These are phyloP conservation scores for Fusarium stilboides DNA, from an alignment of 2,329 filamentous ascomycete genomes.

Conservation along the genomic window DNA sequence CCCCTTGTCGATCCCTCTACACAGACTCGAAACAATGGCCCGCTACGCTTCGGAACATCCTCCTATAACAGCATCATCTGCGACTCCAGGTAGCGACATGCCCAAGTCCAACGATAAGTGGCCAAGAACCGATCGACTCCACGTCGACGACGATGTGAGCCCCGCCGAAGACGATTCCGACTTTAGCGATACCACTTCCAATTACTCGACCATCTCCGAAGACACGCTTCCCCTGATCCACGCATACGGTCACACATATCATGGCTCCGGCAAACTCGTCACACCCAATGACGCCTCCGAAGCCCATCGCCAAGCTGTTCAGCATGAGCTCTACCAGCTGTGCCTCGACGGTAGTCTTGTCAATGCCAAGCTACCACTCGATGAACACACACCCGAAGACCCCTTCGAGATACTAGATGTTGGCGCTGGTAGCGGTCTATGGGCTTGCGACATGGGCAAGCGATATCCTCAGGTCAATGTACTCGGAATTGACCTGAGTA, in stretches of 20 bases:
- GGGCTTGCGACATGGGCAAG: conserved; percentile 61
- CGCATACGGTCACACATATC: conserved; percentile 56
- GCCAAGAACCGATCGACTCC: conserved; percentile 21
- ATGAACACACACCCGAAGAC: conserved; percentile 37
- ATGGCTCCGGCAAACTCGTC: conserved; percentile 54
- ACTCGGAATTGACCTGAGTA: conserved; percentile 60
- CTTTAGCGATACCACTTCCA: conserved; percentile 51
- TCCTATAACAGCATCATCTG: conserved; percentile 27
- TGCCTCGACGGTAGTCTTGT: conserved; percentile 54
- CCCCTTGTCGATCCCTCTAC: conserved; percentile 28
- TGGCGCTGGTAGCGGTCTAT: conserved; percentile 60
- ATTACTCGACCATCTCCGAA: conserved; percentile 56
- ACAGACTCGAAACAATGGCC: conserved; percentile 34
- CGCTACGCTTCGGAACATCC: conserved; percentile 19
- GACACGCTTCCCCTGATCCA: conserved; percentile 54
- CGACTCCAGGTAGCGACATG: conserved; percentile 12
- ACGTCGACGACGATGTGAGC: conserved; percentile 32
- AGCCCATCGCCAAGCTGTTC: conserved; percentile 51
- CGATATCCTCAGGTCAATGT: conserved; percentile 58
- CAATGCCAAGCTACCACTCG: conserved; percentile 52
- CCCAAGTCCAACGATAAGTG: conserved; percentile 21
- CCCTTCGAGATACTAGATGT: conserved; percentile 58
- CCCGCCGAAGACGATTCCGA: conserved; percentile 45
- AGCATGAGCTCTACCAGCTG: conserved; percentile 56
- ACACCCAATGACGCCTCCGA: conserved; percentile 56